Base-by-base conservation (phyloP, 129 eudicot species). In the Kitagawia praeruptora region DNA sequence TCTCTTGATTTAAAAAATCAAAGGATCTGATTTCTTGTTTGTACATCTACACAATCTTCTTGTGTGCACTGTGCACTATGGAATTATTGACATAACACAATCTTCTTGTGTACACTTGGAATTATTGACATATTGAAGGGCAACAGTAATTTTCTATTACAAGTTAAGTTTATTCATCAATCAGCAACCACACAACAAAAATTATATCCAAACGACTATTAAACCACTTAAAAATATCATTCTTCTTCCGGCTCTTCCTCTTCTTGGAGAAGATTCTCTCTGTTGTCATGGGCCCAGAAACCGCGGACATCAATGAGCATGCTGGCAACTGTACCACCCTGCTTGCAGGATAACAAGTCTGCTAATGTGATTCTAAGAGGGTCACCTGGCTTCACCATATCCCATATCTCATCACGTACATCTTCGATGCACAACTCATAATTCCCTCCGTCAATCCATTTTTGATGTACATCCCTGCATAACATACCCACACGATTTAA, bases 401-500 rank as follows among this genome's bases (percentile, higher is more conserved):
- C 97, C 98, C 98, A 94, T 28, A 94, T 94, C 83, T 94, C 98
- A 79, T 94, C 98, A 71, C 98, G 84, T 63, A 94, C 98, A 73
- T 94, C 98, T 83, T 94, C 98, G 40, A 94, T 91, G 78, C 97
- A 94, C 45, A 91, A 77, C 76, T 94, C 97, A 46, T 94, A 92
- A 82, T 94, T 92, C 71, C 98, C 98, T 81, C 98, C 98, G 79
- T 94, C 98, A 4, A 94, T 94, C 98, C 98, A 94, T 83, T 94
- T 94, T 81, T 92, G 97, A 78, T 94, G 98, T 76, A 94, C 98
- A 80, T 94, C 98, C 81, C 98, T 94, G 90, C 72, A 80, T 42
- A 16, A 4, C 82, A 61, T 44, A 78, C 45, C 79, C 76, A 81
- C 46, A 48, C 39, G 13, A 56, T 5, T 38, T 23, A 27, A 61